These are phyloP conservation scores for Globisporangium paddicum DNA, from an alignment of 352 stramenopile genomes.

Conservation along the genomic window DNA sequence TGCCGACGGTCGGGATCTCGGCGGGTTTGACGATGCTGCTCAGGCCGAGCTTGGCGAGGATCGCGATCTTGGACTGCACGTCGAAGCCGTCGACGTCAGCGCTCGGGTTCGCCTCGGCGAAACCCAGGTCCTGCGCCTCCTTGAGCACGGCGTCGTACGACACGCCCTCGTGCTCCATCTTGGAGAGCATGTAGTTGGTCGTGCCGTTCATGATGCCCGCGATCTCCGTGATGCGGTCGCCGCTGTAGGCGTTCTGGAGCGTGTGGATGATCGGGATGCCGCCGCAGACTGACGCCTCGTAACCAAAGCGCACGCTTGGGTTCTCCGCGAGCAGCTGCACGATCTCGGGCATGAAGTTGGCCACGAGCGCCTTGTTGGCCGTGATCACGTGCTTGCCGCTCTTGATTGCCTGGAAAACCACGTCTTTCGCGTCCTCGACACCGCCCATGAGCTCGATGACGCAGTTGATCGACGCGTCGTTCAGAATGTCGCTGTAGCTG, in stretches of 20 bases:
- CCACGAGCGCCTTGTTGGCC: conserved; percentile 96
- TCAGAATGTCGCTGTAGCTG: conserved; percentile 83
- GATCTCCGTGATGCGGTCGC: conserved; percentile 91
- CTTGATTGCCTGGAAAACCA: conserved; percentile 89
- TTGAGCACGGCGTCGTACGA: conserved; percentile 92
- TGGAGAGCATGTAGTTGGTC: conserved; percentile 98
- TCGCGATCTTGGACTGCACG: conserved; percentile 95
- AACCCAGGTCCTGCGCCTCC: conserved; percentile 92
- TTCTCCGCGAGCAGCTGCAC: conserved; percentile 73
- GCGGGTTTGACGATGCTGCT: conserved; percentile 83
- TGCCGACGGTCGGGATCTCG: conserved; percentile 91
- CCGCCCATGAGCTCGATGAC: conserved; percentile 96
- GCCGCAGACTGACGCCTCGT: conserved; percentile 95
- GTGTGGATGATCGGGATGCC: conserved; percentile 97
- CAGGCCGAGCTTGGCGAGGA: conserved; percentile 94
- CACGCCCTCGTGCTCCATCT: conserved; percentile 93
- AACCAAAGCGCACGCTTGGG: conserved; percentile 87
- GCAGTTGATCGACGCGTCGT: conserved; percentile 93
- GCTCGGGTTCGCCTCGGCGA: conserved; percentile 93
- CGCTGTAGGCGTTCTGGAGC: conserved; percentile 90
- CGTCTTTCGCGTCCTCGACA: conserved; percentile 91
- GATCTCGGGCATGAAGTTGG: conserved; percentile 92
- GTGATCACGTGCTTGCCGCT: conserved; percentile 95
- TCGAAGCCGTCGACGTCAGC: conserved; percentile 96
- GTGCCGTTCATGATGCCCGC: conserved; percentile 97